Percentiles rank a stretch among this genome's conserved stretches.
These are phyloP conservation scores for Pyrenophora teres DNA, from an alignment of 2,329 filamentous ascomycete genomes.

Conservation along the genomic window DNA sequence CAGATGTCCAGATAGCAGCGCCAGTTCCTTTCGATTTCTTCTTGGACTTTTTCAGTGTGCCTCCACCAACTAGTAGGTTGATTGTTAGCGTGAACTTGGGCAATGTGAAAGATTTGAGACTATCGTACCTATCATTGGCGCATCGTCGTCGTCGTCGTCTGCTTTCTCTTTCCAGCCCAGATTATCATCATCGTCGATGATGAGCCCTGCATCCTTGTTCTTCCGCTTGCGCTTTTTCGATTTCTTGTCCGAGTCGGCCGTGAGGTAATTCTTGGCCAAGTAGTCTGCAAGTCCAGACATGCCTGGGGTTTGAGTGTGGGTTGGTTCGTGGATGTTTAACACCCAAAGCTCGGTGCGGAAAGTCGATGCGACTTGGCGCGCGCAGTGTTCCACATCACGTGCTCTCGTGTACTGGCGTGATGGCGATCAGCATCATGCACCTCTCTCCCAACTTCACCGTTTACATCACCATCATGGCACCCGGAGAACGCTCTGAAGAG, in stretches of 20 bases:
- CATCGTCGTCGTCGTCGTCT: constrained; percentile 62
- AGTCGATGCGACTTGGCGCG: constrained; percentile 14
- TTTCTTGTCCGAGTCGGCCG: constrained; percentile 61
- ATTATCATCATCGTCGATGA: constrained; percentile 60
- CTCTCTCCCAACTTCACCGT: constrained; percentile 1
- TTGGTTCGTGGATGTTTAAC: constrained; percentile 4
- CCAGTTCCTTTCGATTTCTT: constrained; percentile 58
- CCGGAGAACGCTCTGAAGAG: constrained; percentile 66
- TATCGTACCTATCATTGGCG: constrained; percentile 47
- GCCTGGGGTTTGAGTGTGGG: constrained; percentile 14
- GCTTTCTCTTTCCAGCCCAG: constrained; percentile 57
- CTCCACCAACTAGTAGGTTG: constrained; percentile 39
- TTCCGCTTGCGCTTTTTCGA: constrained; percentile 59
- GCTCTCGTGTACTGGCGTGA: constrained; percentile 37
- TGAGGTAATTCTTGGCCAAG: constrained; percentile 89
- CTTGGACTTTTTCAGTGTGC: constrained; percentile 57
- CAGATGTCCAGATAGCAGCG: constrained; percentile 66
- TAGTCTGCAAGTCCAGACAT: constrained; percentile 76
- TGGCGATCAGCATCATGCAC: constrained; percentile 3
- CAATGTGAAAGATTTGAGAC: constrained; percentile 24
- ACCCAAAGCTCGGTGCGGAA: constrained; percentile 7
- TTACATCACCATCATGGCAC: constrained; percentile 57
- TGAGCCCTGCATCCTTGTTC: constrained; percentile 49
- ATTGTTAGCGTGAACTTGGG: constrained; percentile 20
- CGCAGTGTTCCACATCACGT: constrained; percentile 5